phyloP scores from a whole-genome alignment of 2,329 filamentous ascomycete species.

The Aspergillus costaricaensis region DNA sequence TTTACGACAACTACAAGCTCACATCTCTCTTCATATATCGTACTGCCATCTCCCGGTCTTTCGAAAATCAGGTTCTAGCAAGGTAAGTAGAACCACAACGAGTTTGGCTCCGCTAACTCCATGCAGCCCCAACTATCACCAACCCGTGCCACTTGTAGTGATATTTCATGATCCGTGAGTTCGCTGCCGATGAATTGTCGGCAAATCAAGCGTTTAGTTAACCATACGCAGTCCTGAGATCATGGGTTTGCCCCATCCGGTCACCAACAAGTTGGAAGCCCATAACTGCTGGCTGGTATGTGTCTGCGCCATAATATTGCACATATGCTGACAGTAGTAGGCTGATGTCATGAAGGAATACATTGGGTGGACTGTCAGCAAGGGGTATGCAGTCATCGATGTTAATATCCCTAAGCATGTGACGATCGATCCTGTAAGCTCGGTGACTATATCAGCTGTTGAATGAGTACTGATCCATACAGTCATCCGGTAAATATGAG shows the following conservation, averaged over 20 bases:
- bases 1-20: constrained; percentile 76
- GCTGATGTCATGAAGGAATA: constrained; percentile 79
- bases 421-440: constrained; percentile 61
- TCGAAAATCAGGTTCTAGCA: constrained; percentile 82
- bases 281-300: constrained; percentile 89
- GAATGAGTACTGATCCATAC: constrained; percentile 17
- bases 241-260: constrained; percentile 64
- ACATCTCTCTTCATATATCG: constrained; percentile 77
- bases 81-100: constrained; percentile 52
- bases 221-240: constrained; percentile 64
- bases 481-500: constrained; percentile 44
- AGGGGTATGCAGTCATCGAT: constrained; percentile 83
- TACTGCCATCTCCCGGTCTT: constrained; percentile 70
- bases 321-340: constrained; percentile 51
- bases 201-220: constrained; percentile 13
- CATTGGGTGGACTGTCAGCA: constrained; percentile 76
- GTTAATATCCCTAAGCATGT: constrained; percentile 84
- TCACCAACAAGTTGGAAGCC: constrained; percentile 73
- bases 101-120: not conserved
- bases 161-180: constrained; percentile 89
- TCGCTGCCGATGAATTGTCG: not conserved
- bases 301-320: constrained; percentile 26
- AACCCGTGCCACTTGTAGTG: constrained; percentile 70
- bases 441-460: not conserved
- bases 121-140: constrained; percentile 63